Evolutionary conservation across 176 grass and related monocot genomes (phyloP).

Genomic region (Secale cereale): DNA sequence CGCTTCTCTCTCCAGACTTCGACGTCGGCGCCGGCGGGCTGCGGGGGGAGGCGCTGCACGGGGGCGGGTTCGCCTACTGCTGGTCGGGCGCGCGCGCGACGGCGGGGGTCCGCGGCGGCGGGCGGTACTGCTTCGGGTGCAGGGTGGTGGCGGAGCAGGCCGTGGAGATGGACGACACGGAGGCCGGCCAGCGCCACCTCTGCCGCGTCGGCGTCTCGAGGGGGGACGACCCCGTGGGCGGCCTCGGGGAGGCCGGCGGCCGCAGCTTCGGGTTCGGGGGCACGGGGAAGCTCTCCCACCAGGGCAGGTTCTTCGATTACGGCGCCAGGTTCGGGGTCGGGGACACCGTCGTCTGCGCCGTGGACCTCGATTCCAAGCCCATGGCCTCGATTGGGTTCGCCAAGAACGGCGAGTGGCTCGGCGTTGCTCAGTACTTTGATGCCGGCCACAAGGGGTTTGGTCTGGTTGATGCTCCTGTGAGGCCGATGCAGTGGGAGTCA

Average conservation of each 20-base stretch:
- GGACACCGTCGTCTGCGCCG: constrained; percentile 57
- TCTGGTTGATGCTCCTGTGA: constrained; percentile 27
- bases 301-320: constrained; percentile 44
- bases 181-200: constrained; percentile 41
- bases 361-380: constrained; percentile 55
- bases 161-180: constrained; percentile 56
- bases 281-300: constrained; percentile 59
- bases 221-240: constrained; percentile 37
- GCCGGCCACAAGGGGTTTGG: constrained; percentile 38
- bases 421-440: constrained; percentile 41
- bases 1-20: constrained; percentile 32
- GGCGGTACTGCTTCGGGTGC: constrained; percentile 71
- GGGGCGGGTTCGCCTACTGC: constrained; percentile 66
- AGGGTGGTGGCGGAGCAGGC: constrained; percentile 43
- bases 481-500: constrained; percentile 43
- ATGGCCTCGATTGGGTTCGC: constrained; percentile 54
- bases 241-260: constrained; percentile 45
- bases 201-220: constrained; percentile 62
- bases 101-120: constrained; percentile 40
- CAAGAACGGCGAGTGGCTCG: constrained; percentile 51
- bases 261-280: constrained; percentile 64
- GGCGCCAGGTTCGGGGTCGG: constrained; percentile 45
- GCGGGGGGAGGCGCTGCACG: constrained; percentile 38
- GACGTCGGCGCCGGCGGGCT: constrained; percentile 40
- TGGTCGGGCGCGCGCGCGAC: constrained; percentile 69